phyloP scores from a whole-genome alignment of 1,284 basidiomycete species.

The Cerioporus squamosus region DNA sequence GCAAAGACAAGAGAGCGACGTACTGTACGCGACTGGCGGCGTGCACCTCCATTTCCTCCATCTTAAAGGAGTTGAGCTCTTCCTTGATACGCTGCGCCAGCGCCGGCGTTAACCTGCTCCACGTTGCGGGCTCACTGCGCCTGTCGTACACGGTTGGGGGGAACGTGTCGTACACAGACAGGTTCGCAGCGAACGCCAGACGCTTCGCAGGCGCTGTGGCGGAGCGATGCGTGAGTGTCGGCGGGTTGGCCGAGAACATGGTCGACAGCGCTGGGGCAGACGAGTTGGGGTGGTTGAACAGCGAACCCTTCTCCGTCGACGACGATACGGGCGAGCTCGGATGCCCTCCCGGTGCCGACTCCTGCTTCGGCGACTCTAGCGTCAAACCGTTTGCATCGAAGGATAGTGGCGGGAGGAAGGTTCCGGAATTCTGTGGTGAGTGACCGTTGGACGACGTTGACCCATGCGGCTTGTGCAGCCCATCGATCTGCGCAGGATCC shows the following conservation, averaged over 20 bases:
- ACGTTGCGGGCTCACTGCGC: conserved; percentile 94
- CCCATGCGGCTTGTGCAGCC: conserved; percentile 67
- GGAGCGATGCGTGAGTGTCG: conserved; percentile 62
- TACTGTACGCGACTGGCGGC: conserved; percentile 86
- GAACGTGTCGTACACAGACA: conserved; percentile 97
- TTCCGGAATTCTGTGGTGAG: conserved; percentile 28
- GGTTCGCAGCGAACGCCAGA: conserved; percentile 87
- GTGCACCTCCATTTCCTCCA: conserved; percentile 99
- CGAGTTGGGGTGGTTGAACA: conserved; percentile 83
- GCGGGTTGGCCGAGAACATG: conserved; percentile 44
- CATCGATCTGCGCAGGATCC: conserved; percentile 86
- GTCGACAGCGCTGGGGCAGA: conserved; percentile 87
- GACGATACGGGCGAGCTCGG: conserved; percentile 27
- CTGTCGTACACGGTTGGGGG: conserved; percentile 90
- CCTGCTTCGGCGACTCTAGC: conserved; percentile 42
- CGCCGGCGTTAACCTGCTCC: conserved; percentile 93
- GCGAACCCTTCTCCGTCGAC: conserved; percentile 35
- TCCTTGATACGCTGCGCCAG: conserved; percentile 96
- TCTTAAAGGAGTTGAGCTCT: conserved; percentile 95
- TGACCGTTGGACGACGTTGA: conserved; percentile 32
- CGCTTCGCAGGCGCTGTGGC: conserved; percentile 73
- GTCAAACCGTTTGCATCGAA: conserved; percentile 50
- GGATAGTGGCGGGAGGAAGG: conserved; percentile 61
- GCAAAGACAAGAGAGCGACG: conserved; percentile 37
- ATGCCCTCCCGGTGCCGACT: conserved; percentile 28